Conservation (phyloP, 129 eudicot species). For the Flaveria linearis region DNA sequence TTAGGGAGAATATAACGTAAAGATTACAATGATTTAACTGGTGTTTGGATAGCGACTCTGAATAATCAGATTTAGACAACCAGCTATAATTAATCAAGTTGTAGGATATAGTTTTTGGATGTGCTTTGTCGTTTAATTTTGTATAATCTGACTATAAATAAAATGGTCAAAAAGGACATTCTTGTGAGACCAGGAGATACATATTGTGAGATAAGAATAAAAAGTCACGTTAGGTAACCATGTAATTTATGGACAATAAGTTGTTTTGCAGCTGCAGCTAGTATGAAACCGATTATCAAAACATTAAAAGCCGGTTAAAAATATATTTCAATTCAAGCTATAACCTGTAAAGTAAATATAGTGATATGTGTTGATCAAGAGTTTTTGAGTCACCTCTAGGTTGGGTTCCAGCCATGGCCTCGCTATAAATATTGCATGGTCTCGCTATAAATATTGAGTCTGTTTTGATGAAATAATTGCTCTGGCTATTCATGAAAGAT, state of each 20-base stretch:
- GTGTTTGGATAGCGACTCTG: background rate
- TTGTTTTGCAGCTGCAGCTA: background rate
- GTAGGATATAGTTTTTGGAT: background rate
- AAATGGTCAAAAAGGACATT: constrained; percentile 1
- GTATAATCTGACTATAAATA: background rate
- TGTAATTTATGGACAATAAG: background rate
- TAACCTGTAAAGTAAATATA: constrained; percentile 89
- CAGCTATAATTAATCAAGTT: background rate
- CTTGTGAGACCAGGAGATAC: background rate
- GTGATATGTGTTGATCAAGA: constrained; percentile 71
- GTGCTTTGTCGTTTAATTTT: background rate
- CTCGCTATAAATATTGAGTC: constrained; percentile 56
- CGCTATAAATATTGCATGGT: too few relatives aligned
- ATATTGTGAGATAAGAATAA: background rate
- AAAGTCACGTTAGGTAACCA: background rate
- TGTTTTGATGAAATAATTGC: constrained; percentile 77
- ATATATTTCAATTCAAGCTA: constrained; percentile 14
- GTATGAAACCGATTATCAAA: background rate
- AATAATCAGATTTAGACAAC: background rate
- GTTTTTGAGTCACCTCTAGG: constrained; percentile 76
- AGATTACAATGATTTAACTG: background rate
- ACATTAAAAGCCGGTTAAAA: background rate
- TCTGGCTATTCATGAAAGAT: constrained; percentile 78
- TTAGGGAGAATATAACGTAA: background rate
- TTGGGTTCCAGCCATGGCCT: constrained; percentile 97